These are phyloP conservation scores for Trichosanthes truncata DNA, from an alignment of 306 rosid genomes.

Conservation along the genomic window DNA sequence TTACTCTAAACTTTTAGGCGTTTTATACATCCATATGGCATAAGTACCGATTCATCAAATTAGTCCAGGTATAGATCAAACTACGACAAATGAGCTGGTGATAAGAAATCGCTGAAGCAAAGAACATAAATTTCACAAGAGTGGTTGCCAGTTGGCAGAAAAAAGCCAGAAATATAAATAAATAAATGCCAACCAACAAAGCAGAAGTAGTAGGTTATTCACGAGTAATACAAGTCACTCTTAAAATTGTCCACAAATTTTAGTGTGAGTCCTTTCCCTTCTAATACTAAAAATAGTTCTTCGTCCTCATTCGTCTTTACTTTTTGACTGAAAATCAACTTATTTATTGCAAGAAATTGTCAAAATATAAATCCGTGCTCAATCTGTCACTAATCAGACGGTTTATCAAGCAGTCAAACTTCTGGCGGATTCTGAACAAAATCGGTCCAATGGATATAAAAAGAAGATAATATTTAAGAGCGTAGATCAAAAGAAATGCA, in stretches of 20 bases:
- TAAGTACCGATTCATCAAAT: background rate
- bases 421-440: conserved; percentile 41
- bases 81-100: conserved; percentile 1
- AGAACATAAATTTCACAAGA: conserved; percentile 20
- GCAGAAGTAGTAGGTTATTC: conserved; percentile 63
- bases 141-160: conserved; percentile 28
- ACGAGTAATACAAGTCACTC: conserved; percentile 46
- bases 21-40: background rate
- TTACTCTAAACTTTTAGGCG: background rate
- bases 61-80: background rate
- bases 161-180: conserved; percentile 28
- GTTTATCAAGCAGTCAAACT: conserved; percentile 33
- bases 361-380: conserved; percentile 21
- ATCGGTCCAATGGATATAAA: conserved; percentile 24
- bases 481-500: conserved; percentile 18
- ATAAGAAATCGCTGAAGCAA: background rate
- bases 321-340: conserved; percentile 19
- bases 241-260: conserved; percentile 34
- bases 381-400: conserved; percentile 40
- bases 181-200: conserved; percentile 66
- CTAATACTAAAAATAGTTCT: conserved; percentile 2
- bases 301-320: conserved; percentile 14
- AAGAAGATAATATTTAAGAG: conserved; percentile 20
- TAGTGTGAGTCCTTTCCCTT: conserved; percentile 6
- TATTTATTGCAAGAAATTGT: conserved; percentile 11